A percentile compares a stretch with the other conserved stretches of the same genome.
Evolutionary conservation across 257 asterid genomes (phyloP).

Genomic region (Vinca minor): DNA sequence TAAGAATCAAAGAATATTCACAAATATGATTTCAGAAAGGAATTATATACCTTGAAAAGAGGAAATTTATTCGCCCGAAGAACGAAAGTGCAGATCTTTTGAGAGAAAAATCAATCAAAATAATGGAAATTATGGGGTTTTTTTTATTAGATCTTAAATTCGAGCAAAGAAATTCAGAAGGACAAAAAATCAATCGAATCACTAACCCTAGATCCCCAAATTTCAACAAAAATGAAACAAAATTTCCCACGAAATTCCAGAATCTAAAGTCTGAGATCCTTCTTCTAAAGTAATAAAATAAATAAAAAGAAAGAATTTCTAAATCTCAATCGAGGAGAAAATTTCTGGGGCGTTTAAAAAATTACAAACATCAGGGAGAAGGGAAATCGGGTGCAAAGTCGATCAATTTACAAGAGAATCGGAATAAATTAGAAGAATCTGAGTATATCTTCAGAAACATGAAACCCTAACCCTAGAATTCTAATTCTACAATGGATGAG

Average conservation of each 20-base stretch:
- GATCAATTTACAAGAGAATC: conserved; percentile 8
- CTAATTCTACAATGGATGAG: neutral
- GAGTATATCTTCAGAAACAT: neutral
- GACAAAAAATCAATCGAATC: conserved; percentile 1
- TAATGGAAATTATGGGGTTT: conserved; percentile 1
- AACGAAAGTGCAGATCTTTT: conserved; percentile 6
- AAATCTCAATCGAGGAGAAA: neutral
- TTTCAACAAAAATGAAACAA: neutral
- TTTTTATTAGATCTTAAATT: conserved; percentile 2
- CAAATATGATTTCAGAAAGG: neutral
- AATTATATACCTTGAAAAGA: conserved; percentile 12
- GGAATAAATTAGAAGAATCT: conserved; percentile 7
- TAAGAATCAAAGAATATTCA: neutral
- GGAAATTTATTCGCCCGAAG: neutral
- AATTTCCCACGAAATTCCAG: neutral
- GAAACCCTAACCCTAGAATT: conserved; percentile 26
- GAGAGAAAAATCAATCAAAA: neutral
- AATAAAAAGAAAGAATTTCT: too few relatives aligned
- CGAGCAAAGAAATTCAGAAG: neutral
- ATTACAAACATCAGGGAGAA: neutral
- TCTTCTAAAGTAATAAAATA: neutral
- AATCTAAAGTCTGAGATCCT: conserved; percentile 1
- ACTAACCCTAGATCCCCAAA: conserved; percentile 21
- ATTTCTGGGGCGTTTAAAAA: neutral
- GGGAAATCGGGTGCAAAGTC: neutral